Percentiles rank a stretch among this genome's conserved stretches.
Conservation (phyloP, 1,284 basidiomycete species). For the Trichosporon asahii region DNA sequence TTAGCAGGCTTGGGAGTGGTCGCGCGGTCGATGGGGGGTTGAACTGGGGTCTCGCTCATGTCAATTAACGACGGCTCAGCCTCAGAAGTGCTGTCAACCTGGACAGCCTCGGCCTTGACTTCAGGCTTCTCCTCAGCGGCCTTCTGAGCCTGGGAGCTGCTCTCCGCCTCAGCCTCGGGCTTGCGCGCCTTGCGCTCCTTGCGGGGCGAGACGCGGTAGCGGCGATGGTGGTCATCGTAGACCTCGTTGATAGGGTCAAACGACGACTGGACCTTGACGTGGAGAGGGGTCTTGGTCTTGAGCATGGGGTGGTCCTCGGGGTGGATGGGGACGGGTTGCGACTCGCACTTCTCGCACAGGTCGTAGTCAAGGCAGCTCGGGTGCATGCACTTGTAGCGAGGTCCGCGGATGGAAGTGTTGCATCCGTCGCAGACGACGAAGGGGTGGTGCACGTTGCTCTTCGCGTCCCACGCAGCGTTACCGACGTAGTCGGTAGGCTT, state of each 20-base stretch:
- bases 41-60: not conserved
- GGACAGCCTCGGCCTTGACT: not conserved
- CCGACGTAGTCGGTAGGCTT: constrained; percentile 56
- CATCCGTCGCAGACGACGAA: constrained; percentile 48
- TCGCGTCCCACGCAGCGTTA: constrained; percentile 44
- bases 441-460: constrained; percentile 52
- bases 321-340: constrained; percentile 71
- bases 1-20: constrained; percentile 1
- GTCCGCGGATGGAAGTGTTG: constrained; percentile 38
- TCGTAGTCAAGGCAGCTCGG: constrained; percentile 76
- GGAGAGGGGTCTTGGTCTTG: constrained; percentile 62
- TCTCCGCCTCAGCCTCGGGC: not conserved
- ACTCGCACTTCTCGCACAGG: constrained; percentile 75
- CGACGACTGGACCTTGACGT: constrained; percentile 36
- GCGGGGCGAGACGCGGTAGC: constrained; percentile 12
- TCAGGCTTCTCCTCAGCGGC: not conserved
- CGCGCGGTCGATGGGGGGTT: not conserved
- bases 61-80: not conserved
- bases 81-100: too few species aligned
- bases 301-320: constrained; percentile 70
- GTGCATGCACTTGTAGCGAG: constrained; percentile 66
- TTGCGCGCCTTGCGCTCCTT: not conserved
- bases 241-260: constrained; percentile 27
- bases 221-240: constrained; percentile 23
- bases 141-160: not conserved